Base-by-base conservation (phyloP, 768 basidiomycete genomes). In the Dentipellis fragilis region DNA sequence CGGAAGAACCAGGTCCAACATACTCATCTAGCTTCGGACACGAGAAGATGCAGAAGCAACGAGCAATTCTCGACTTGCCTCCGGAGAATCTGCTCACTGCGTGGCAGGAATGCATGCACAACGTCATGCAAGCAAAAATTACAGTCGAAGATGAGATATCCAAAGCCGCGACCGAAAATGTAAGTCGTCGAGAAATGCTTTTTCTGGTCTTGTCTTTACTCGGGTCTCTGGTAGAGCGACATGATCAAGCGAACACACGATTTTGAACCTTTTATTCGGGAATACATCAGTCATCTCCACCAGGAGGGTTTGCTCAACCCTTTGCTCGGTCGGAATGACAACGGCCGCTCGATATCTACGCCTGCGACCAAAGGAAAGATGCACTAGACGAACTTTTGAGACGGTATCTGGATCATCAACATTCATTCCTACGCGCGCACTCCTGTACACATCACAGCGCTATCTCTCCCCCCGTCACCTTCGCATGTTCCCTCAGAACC, bases 231-330 rank as follows among this genome's bases (percentile, higher is more conserved):
- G 40, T 54, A 83, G 82, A 74, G 73, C 10, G 82, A 85, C 21
- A 74, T 81, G 58, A 62, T 79, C 46, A 80, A 78, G 52, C 69
- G 83, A 12, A 83, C 81, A 10, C 79, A 76, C 59, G 81, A 85
- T 66, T 85, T 83, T 59, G 80, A 82, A 61, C 80, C 80, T 0
- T 83, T 85, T 66, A 67, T 83, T 34, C 67, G 66, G n/a, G 71
- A 68, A 37, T 82, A 77, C 57, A 58, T 80, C 8, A 66, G 60
- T 12, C 63, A 66, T 2, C 57, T 81, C 59, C 73, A 80, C 40
- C 56, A 67, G 1, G 78, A 80, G 57, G 80, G 78, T 0, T 57
- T 79, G 17, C 64, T 84, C 29, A 71, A 75, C 39, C 60, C 71
- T 1, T 62, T 77, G 17, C 69, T 82, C 2, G 71, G 72, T 52